phyloP scores from a whole-genome alignment of 192 early-diverging fungal genomes.

The Mortierella claussenii region DNA sequence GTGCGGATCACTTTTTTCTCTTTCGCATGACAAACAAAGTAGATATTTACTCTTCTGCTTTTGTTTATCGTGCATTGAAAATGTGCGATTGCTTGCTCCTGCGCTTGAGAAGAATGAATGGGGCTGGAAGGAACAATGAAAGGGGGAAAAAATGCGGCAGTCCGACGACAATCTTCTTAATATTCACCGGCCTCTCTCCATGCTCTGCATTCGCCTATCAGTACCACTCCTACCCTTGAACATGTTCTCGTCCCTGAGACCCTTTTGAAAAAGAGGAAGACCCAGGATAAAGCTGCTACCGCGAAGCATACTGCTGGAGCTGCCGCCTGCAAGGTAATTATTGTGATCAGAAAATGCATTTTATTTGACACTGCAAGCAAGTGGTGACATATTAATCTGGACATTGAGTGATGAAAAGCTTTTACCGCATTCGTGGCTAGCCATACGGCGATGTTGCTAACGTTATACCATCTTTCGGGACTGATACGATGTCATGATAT shows the following conservation, averaged over 20 bases:
- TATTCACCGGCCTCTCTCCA: slow-evolving; percentile 12
- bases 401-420: slow-evolving; percentile 24
- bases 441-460: slow-evolving; percentile 56
- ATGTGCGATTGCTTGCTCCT: no score
- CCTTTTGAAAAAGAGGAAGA: slow-evolving; percentile 87
- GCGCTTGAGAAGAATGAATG: no score
- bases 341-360: no score
- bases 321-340: slow-evolving; percentile 64
- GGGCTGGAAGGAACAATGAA: no score
- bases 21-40: no score
- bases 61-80: no score
- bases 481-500: slow-evolving; percentile 60
- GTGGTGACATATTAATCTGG: neutral
- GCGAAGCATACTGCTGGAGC: slow-evolving; percentile 63
- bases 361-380: no score
- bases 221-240: slow-evolving; percentile 68
- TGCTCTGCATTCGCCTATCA: slow-evolving; percentile 20
- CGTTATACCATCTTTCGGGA: slow-evolving; percentile 83
- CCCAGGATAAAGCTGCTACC: slow-evolving; percentile 75
- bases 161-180: slow-evolving; percentile 33
- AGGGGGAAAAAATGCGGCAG: slow-evolving; percentile 18
- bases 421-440: slow-evolving; percentile 47
- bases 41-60: neutral
- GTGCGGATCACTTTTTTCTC: no score
- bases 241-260: slow-evolving; percentile 87